These are phyloP conservation scores for Sarocladiaceae sp. DNA, from an alignment of 2,329 filamentous ascomycete genomes.

Conservation along the genomic window DNA sequence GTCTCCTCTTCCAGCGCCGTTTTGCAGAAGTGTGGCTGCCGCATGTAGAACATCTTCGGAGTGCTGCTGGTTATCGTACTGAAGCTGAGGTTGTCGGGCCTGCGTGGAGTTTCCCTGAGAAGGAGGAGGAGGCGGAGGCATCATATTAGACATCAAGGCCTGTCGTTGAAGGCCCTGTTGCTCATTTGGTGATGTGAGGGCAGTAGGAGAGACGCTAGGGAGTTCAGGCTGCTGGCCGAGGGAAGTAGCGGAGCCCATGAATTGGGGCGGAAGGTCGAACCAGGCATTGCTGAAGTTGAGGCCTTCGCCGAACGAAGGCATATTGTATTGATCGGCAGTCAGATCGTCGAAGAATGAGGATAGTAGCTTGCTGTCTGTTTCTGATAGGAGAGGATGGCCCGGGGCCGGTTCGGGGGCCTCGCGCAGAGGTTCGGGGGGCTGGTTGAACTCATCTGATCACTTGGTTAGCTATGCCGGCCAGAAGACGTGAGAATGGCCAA, in stretches of 20 bases:
- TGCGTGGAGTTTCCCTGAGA: constrained; percentile 10
- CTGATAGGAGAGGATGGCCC: constrained; percentile 59
- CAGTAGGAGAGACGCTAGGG: not conserved
- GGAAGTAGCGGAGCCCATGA: constrained; percentile 60
- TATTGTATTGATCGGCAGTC: constrained; percentile 42
- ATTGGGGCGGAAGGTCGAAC: constrained; percentile 55
- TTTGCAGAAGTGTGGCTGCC: constrained; percentile 47
- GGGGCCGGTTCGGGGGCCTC: constrained; percentile 55
- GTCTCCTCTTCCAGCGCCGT: constrained; percentile 23
- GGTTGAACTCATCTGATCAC: constrained; percentile 37
- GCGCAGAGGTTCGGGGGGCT: constrained; percentile 35
- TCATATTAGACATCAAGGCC: constrained; percentile 24
- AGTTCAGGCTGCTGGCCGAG: constrained; percentile 45
- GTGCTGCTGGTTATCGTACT: constrained; percentile 17
- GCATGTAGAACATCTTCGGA: constrained; percentile 50
- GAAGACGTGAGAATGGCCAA: not conserved
- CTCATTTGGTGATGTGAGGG: not conserved
- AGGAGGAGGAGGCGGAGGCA: constrained; percentile 29
- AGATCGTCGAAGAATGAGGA: constrained; percentile 52
- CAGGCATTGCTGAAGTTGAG: constrained; percentile 45
- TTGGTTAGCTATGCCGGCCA: not conserved
- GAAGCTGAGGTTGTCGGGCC: constrained; percentile 19
- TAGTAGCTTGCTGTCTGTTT: constrained; percentile 53
- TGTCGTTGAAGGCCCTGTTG: not conserved
- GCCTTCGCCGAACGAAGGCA: constrained; percentile 44